Conservation (phyloP, 2,329 filamentous ascomycete species). For the Ophiostoma ulmi region DNA sequence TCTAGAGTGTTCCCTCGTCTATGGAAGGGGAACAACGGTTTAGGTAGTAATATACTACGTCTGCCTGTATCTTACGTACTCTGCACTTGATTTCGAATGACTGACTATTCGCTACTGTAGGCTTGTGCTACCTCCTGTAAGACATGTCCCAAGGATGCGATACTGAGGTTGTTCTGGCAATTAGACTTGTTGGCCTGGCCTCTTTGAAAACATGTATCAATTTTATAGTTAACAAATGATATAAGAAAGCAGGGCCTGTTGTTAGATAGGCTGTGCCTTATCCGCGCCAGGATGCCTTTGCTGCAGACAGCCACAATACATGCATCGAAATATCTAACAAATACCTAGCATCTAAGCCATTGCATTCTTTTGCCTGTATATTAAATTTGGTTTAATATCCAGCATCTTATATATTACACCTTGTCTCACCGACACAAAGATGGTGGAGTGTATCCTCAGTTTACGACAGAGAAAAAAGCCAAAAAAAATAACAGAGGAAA, state of each 20-base stretch:
- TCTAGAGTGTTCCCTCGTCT: neutral
- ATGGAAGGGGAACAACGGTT: neutral
- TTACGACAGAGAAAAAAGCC: neutral
- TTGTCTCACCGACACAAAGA: neutral
- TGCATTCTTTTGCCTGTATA: neutral
- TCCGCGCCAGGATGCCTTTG: neutral
- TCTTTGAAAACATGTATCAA: neutral
- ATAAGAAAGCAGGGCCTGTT: neutral
- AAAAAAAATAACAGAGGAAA: neutral
- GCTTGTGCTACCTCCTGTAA: neutral
- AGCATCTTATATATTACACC: conserved; percentile 6
- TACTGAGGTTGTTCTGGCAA: neutral
- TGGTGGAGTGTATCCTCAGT: neutral
- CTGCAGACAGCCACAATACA: neutral
- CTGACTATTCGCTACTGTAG: neutral
- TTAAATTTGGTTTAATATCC: neutral
- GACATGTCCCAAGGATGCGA: neutral
- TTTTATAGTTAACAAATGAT: neutral
- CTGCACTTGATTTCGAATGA: neutral
- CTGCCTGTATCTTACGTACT: neutral
- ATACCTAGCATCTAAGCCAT: neutral
- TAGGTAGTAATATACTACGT: neutral
- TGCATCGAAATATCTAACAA: neutral
- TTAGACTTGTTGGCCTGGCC: neutral
- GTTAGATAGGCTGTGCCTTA: neutral